These are phyloP conservation scores for Ceratocystis colombiana DNA, from an alignment of 2,329 filamentous ascomycete genomes.

Conservation along the genomic window DNA sequence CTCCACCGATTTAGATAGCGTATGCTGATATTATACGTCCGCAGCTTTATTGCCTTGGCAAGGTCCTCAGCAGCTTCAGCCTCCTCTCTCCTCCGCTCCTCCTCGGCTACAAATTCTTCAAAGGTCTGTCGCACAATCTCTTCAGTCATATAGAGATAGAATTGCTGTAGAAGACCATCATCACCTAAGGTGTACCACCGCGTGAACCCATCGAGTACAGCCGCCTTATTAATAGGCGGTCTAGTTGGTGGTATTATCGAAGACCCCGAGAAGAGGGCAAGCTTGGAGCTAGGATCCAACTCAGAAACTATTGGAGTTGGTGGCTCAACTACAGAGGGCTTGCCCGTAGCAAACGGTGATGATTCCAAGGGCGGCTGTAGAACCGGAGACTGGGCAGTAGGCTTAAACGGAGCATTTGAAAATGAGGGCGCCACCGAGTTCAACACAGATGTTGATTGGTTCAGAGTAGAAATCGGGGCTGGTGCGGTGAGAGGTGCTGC, in stretches of 20 bases:
- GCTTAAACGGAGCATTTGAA: not conserved
- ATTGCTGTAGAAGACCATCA: conserved; percentile 43
- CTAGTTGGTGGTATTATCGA: not conserved
- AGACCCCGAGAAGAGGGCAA: conserved; percentile 22
- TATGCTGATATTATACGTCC: conserved; percentile 41
- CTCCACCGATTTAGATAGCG: conserved; percentile 51
- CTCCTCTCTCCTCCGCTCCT: conserved; percentile 35
- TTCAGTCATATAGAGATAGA: conserved; percentile 39
- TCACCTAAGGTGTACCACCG: conserved; percentile 48
- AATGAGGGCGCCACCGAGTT: not conserved
- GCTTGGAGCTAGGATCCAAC: conserved; percentile 16
- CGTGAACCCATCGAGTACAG: conserved; percentile 40
- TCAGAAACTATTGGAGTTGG: not conserved
- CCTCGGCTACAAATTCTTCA: conserved; percentile 35
- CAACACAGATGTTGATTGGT: not conserved
- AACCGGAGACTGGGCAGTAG: not conserved
- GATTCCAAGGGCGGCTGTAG: not conserved
- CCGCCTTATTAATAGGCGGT: conserved; percentile 15
- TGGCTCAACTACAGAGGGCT: not conserved
- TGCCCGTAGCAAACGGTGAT: not conserved
- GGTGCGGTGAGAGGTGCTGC: not conserved
- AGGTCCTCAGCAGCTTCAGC: conserved; percentile 42
- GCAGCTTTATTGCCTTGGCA: conserved; percentile 41
- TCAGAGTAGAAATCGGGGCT: not conserved
- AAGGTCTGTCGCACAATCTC: conserved; percentile 38